Percentiles rank a stretch among this genome's conserved stretches.
Evolutionary conservation across 176 grass and related monocot genomes (phyloP).

Genomic region (Chloris gayana): DNA sequence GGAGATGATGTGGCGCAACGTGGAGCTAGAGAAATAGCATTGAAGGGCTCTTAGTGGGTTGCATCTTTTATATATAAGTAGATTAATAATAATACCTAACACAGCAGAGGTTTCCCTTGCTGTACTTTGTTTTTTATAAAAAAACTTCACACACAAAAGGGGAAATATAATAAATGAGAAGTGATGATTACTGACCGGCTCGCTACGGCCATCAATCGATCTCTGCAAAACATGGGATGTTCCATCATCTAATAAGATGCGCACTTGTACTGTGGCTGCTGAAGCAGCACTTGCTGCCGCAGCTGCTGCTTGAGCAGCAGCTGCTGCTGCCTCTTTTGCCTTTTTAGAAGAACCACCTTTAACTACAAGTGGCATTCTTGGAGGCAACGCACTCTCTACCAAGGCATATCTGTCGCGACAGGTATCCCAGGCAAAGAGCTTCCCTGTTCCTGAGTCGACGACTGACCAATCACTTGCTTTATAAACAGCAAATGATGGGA

Average conservation of each 20-base stretch:
- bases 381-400: conserved; percentile 81
- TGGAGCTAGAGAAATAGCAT: too few relatives aligned
- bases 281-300: conserved; percentile 90
- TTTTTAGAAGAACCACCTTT: conserved; percentile 98
- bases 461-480: conserved; percentile 96
- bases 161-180: background rate
- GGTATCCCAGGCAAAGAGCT: conserved; percentile 94
- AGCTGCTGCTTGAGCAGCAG: conserved; percentile 87
- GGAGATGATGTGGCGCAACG: too few relatives aligned
- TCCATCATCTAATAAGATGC: conserved; percentile 97
- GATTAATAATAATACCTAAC: too few relatives aligned
- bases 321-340: conserved; percentile 93
- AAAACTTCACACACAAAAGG: background rate
- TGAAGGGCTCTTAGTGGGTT: too few relatives aligned
- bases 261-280: conserved; percentile 90
- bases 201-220: conserved; percentile 90
- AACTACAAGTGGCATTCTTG: conserved; percentile 77
- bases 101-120: too few relatives aligned
- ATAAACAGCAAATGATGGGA: conserved; percentile 91
- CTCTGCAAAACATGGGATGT: conserved; percentile 87
- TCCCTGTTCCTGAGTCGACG: conserved; percentile 94
- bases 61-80: too few relatives aligned
- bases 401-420: conserved; percentile 96
- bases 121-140: background rate
- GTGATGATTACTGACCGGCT: conserved; percentile 67